Base-by-base conservation (phyloP, 2,329 filamentous ascomycete species). In the Diaporthe nobilis region DNA sequence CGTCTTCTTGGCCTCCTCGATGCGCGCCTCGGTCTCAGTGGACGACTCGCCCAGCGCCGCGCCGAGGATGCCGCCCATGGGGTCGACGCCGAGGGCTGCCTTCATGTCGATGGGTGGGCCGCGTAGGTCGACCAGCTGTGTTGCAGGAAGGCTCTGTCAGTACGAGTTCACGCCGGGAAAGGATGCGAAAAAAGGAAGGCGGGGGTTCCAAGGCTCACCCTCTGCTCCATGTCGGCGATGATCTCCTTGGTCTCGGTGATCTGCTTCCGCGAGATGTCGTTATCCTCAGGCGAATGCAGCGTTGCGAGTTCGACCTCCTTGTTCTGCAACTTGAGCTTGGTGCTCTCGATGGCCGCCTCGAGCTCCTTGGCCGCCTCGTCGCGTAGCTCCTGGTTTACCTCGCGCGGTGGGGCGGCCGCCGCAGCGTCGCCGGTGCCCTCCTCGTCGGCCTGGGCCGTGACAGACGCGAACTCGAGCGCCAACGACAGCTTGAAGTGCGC, bases 401-500 rank as follows among this genome's bases (percentile, higher is more conserved):
- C 87, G 47, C 65, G 65, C 34, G 47, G 60, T 20, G 65, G 31
- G 65, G 31, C 65, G 47, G 73, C 84, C 76, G 51, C 60, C 8
- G 68, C 47, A 5, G 57, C 22, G 77, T 78, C 78, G 63, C 82
- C 81, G 42, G 85, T 84, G 17, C 83, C 83, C n/a, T 85, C 85
- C 28, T 86, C 85, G 60, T 90, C 88, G 22, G 90, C 90, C 17
- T 88, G 85, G 1, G 90, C 88, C 8, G 92, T 94, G 61, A 97
- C 91, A 0, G 95, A 97, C 5, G 95, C 95, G 80, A 98, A 98
- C 82, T 99, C 97, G 39, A 99, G 90, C 0, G 97, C 97, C 22
- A 99, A 90, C 0, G 96, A 98, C 37, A 99, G 92, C 85, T 98
- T 98, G 88, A 94, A 99, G 86, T 99, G 95, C 22, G 95, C 96